Evolutionary conservation across 257 asterid species (phyloP).

Genomic region (Salvia hispanica): DNA sequence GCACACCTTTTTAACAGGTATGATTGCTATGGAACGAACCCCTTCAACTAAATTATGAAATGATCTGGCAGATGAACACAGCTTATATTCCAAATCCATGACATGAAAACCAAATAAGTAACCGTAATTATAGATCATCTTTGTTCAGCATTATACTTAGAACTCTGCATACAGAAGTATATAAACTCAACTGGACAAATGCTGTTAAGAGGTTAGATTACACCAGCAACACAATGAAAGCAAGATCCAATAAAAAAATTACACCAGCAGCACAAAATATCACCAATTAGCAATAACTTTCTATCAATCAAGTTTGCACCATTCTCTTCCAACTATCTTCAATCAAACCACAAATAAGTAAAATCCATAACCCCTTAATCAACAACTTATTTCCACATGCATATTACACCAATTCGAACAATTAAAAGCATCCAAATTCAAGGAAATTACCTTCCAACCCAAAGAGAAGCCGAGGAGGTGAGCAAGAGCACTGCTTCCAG

Average conservation of each 20-base stretch:
- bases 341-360: slow-evolving; percentile 7
- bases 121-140: not conserved
- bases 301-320: not conserved
- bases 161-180: slow-evolving; percentile 2
- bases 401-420: not conserved
- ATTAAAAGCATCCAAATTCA: not conserved
- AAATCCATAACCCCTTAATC: slow-evolving; percentile 1
- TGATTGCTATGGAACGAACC: not conserved
- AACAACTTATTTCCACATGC: not conserved
- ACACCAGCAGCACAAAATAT: not conserved
- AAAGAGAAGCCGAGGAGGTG: slow-evolving; percentile 64
- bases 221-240: too few relatives aligned
- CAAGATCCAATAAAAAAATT: not conserved
- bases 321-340: not conserved
- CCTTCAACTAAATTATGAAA: not conserved
- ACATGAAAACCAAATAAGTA: not conserved
- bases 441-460: slow-evolving; percentile 69
- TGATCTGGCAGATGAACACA: not conserved
- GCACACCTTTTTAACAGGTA: not conserved
- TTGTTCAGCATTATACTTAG: not conserved
- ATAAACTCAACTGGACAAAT: not conserved
- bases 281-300: not conserved
- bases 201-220: not conserved
- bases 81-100: not conserved
- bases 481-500: slow-evolving; percentile 66